Evolutionary conservation across 1,284 basidiomycete species (phyloP).

Genomic region (Vanrija humicola): DNA sequence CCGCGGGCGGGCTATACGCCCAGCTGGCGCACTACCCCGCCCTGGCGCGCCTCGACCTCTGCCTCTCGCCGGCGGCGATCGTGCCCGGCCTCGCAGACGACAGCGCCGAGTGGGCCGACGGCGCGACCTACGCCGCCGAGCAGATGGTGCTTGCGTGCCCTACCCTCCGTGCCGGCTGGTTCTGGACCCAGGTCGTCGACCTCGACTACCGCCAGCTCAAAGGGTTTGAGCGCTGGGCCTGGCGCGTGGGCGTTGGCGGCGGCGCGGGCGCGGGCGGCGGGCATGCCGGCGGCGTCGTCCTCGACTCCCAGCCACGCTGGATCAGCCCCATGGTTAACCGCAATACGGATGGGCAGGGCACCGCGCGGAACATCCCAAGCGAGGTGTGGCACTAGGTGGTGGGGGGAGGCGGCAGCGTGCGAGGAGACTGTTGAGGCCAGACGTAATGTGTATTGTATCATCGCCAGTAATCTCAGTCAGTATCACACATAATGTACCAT

Average conservation of each 20-base stretch:
- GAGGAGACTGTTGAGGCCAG: too few species aligned
- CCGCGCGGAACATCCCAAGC: not conserved
- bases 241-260: not conserved
- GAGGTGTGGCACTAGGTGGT: conserved; percentile 4
- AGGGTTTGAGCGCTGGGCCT: conserved; percentile 5
- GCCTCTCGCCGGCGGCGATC: not conserved
- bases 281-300: not conserved
- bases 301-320: not conserved
- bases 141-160: not conserved
- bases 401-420: not conserved
- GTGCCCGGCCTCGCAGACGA: not conserved
- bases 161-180: not conserved
- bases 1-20: not conserved
- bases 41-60: conserved; percentile 1
- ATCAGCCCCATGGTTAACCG: conserved; percentile 8
- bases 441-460: too few species aligned
- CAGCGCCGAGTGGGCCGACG: not conserved
- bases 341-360: conserved; percentile 10
- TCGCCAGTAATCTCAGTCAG: too few species aligned
- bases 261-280: too few species aligned
- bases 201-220: conserved; percentile 9
- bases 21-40: not conserved
- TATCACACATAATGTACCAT: too few species aligned
- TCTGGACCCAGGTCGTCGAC: conserved; percentile 9
- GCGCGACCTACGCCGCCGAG: not conserved